phyloP scores from a whole-genome alignment of 1,284 basidiomycete species.

The Ustilago loliicola region DNA sequence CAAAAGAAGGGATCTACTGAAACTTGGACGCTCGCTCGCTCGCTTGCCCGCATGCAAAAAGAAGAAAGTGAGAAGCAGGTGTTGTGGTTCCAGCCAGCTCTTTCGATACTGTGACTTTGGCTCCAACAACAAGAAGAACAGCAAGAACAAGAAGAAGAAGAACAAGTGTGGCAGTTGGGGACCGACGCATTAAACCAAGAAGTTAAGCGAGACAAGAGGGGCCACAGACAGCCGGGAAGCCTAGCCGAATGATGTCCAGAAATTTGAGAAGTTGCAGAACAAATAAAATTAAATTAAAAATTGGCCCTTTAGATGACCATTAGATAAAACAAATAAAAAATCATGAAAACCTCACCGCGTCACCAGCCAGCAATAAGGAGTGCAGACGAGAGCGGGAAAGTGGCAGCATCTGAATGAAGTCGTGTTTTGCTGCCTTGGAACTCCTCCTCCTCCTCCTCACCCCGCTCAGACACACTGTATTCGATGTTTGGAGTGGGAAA shows the following conservation, averaged over 20 bases:
- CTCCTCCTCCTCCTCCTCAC: too few relatives aligned
- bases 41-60: neutral
- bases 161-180: neutral
- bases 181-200: neutral
- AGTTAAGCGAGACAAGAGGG: constrained; percentile 4
- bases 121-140: neutral
- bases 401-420: too few relatives aligned
- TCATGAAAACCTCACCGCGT: too few relatives aligned
- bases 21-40: neutral
- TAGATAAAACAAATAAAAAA: neutral
- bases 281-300: neutral
- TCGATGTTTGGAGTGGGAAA: too few relatives aligned
- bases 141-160: constrained; percentile 1
- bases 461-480: too few relatives aligned
- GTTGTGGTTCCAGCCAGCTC: neutral
- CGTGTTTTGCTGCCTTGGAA: too few relatives aligned
- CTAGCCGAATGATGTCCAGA: constrained; percentile 2
- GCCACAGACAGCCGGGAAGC: constrained; percentile 5
- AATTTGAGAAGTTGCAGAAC: neutral
- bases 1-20: constrained; percentile 7
- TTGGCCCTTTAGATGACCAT: too few relatives aligned
- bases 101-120: neutral
- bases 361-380: neutral
- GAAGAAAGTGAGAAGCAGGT: neutral
- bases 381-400: neutral